These are phyloP conservation scores for Williopsis jadinii DNA, from an alignment of 1,139 yeast genomes.

Conservation along the genomic window DNA sequence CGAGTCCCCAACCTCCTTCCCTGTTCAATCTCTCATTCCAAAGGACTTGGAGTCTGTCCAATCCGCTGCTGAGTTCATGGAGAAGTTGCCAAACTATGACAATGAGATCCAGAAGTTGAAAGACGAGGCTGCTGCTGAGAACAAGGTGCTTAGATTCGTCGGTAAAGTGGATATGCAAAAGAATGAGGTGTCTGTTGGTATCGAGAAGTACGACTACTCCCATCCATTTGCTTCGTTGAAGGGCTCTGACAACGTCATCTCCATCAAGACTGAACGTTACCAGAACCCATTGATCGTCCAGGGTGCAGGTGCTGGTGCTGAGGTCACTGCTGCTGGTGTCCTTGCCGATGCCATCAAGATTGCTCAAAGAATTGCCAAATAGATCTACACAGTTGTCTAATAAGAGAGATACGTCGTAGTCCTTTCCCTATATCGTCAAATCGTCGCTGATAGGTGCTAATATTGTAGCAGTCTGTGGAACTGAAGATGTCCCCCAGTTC, in stretches of 20 bases:
- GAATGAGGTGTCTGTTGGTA: slow-evolving; percentile 72
- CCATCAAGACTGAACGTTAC: slow-evolving; percentile 87
- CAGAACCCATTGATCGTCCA: slow-evolving; percentile 89
- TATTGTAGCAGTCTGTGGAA: slow-evolving; percentile 8
- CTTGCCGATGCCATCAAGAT: slow-evolving; percentile 87
- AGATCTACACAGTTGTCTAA: neutral
- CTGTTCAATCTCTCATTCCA: slow-evolving; percentile 91
- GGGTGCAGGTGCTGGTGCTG: slow-evolving; percentile 99
- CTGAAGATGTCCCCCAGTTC: slow-evolving; percentile 29
- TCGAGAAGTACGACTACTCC: slow-evolving; percentile 74
- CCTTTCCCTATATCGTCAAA: slow-evolving; percentile 4
- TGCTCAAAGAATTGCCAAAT: slow-evolving; percentile 62
- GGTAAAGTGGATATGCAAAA: slow-evolving; percentile 79
- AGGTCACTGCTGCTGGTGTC: slow-evolving; percentile 97
- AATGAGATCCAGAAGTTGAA: slow-evolving; percentile 69
- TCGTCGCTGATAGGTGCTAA: slow-evolving; percentile 12
- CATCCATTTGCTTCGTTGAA: slow-evolving; percentile 95
- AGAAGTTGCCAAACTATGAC: slow-evolving; percentile 77
- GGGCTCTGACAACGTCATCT: slow-evolving; percentile 93
- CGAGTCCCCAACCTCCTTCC: slow-evolving; percentile 91
- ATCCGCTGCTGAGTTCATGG: slow-evolving; percentile 72
- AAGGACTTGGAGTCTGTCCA: slow-evolving; percentile 68
- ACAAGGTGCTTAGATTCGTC: slow-evolving; percentile 86
- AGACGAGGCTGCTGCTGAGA: slow-evolving; percentile 72
- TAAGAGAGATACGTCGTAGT: too few species aligned